phyloP scores from a whole-genome alignment of 805 yeast genomes.

The Yarrowia sp. region DNA sequence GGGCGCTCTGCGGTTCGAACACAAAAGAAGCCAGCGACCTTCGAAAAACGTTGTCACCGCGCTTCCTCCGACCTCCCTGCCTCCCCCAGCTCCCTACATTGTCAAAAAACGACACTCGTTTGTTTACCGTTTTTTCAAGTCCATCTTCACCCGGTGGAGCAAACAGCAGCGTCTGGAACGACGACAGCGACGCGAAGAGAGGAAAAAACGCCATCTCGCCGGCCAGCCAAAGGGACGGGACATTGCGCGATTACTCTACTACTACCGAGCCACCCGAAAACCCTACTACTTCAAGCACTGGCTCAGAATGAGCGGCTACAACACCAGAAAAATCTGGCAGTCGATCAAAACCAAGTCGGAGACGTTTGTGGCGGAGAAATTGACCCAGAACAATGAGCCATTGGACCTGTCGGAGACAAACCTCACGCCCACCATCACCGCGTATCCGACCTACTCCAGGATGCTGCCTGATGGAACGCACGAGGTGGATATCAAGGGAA shows the following conservation, averaged over 20 bases:
- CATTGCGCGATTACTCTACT: conserved; percentile 23
- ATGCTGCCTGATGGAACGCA: conserved; percentile 50
- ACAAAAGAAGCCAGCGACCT: not conserved
- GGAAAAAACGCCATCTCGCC: not conserved
- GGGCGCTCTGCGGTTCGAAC: conserved; percentile 28
- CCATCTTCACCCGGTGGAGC: conserved; percentile 31
- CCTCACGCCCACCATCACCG: conserved; percentile 17
- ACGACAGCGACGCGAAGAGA: not conserved
- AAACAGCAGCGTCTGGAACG: conserved; percentile 15
- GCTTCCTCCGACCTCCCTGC: not conserved
- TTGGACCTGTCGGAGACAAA: conserved; percentile 19
- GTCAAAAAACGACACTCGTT: conserved; percentile 36
- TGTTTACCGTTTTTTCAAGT: conserved; percentile 35
- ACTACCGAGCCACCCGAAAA: conserved; percentile 37
- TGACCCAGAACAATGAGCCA: conserved; percentile 52
- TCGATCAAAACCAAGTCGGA: conserved; percentile 39
- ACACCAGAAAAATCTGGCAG: conserved; percentile 35
- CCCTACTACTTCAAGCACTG: conserved; percentile 34
- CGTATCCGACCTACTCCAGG: conserved; percentile 63
- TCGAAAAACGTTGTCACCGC: conserved; percentile 1
- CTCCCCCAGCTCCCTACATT: conserved; percentile 7
- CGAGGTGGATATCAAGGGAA: conserved; percentile 73
- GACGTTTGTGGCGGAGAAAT: conserved; percentile 58
- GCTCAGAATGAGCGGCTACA: conserved; percentile 35
- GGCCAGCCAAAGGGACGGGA: conserved; percentile 22